Evolutionary conservation across 495 filamentous ascomycete genomes (phyloP).

Genomic region (Penicillium antarcticum): DNA sequence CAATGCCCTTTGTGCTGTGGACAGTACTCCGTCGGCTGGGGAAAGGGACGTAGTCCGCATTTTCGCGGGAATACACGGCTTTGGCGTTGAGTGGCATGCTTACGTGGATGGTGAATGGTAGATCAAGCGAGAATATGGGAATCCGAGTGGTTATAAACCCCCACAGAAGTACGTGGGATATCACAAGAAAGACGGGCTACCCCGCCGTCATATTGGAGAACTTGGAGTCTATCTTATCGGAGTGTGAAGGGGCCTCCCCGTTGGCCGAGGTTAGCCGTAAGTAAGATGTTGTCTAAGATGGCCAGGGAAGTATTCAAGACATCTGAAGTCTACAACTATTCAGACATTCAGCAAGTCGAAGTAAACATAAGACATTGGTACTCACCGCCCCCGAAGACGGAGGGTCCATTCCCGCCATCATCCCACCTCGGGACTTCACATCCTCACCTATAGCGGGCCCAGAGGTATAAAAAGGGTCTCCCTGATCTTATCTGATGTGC

Average conservation of each 20-base stretch:
- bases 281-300: too few relatives aligned
- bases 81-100: conserved; percentile 56
- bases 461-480: conserved; percentile 13
- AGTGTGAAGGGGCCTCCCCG: neutral
- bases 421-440: conserved; percentile 20
- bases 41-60: conserved; percentile 62
- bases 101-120: neutral
- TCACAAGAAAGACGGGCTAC: neutral
- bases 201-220: conserved; percentile 1
- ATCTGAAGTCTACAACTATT: too few relatives aligned
- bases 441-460: neutral
- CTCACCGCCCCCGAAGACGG: conserved; percentile 25
- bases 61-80: conserved; percentile 60
- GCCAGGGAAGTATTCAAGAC: neutral
- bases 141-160: conserved; percentile 2
- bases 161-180: neutral
- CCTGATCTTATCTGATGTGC: conserved; percentile 27
- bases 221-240: conserved; percentile 1
- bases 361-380: neutral
- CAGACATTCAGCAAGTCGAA: neutral
- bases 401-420: conserved; percentile 27
- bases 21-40: conserved; percentile 86
- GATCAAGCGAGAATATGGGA: neutral
- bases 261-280: conserved; percentile 3
- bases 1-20: conserved; percentile 89